Base-by-base conservation (phyloP, 73 alveolate species). In the Urostyla sp. region DNA sequence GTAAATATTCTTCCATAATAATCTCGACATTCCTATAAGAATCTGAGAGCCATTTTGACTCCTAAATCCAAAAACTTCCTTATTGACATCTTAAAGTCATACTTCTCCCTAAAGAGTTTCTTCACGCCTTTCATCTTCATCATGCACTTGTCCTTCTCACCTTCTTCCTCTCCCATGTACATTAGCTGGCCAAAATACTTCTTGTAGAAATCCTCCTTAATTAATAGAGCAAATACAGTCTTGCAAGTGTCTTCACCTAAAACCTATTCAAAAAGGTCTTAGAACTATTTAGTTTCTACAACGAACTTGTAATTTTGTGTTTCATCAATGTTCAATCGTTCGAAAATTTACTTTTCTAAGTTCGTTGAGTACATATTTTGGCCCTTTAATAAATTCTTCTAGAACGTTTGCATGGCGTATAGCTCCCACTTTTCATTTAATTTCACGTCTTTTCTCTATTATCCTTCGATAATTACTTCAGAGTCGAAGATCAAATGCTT, bases 361-460 rank as follows among this genome's bases (percentile, higher is more conserved):
- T 74, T 35, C 21, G 63, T 61, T 23, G 75, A 50, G 4, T 32
- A 32, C 11, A 56, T 27, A 74, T 52, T 74, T n/a, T 18, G 34
- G 27, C 34, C 63, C n/a, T 50, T 57, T 75, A 74, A 53, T 16
- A 36, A 40, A 23, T 74, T 53, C 31, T 53, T 50, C 23, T 44
- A 54, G 76, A 74, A 74, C 26, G 35, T 45, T 50, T 44, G 44
- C 38, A 74, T 4, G 18, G 77, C 75, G 34, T 54, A 77, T 1
- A 77, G 32, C 18, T 77, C 89, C 75, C 75, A 77, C 32, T 60
- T 77, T 45, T 77, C 89, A 77, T 77, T 48, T 21, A 59, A 32
- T 15, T 38, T 77, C 2, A 77, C n/a, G 13, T 77, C 89, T 1
- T 20, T 50, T 16, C 32, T 51, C 5, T 45, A 60, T 32, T 77